Evolutionary conservation across 2,329 filamentous ascomycete genomes (phyloP), one percentile per base, ranked within the genome.

Genomic region (Pseudodiploospora longispora): DNA sequence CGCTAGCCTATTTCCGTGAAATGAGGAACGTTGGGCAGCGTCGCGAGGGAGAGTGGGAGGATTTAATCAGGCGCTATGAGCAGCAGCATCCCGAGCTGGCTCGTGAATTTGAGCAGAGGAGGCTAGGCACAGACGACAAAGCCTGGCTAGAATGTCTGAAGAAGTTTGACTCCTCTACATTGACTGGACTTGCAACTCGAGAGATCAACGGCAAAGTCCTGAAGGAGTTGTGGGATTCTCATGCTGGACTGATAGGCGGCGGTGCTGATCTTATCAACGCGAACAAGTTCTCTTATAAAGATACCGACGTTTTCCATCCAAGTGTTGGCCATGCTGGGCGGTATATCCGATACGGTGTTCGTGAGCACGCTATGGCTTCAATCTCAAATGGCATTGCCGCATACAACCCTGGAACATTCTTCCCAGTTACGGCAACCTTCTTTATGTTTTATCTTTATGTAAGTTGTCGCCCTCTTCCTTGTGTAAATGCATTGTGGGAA

Each of bases 351-450:
- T 81, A 70, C 56, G 78, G 77, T 34, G 72, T 82, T 43, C 72
- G 78, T 5, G 77, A 81, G 51, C 77, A 81, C 54, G 77, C 76
- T 43, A 82, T 83, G 79, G 69, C 68, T 3, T 61, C 71, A 30
- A 73, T 78, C 27, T 69, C 71, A 6, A 78, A 78, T 55, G 80
- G 78, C 3, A 59, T 83, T 4, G 77, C 79, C 0, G 79, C 79
- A 1, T 82, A 68, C 47, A 64, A 66, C 46, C 72, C 67, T 32
- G 71, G 68, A 27, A 77, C 75, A 0, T 70, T 81, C 50, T 60
- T 82, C 6, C 77, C 77, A 0, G 61, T 80, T 32, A 82, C 77
- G 1, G 72, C 73, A 0, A 70, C 68, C 4, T 82, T 81, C 61
- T 80, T 80, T 64, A 81, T 82, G 74, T 81, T 81, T 59, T 80